phyloP scores from a whole-genome alignment of 1,139 yeast species.

The Geotrichum australiense region DNA sequence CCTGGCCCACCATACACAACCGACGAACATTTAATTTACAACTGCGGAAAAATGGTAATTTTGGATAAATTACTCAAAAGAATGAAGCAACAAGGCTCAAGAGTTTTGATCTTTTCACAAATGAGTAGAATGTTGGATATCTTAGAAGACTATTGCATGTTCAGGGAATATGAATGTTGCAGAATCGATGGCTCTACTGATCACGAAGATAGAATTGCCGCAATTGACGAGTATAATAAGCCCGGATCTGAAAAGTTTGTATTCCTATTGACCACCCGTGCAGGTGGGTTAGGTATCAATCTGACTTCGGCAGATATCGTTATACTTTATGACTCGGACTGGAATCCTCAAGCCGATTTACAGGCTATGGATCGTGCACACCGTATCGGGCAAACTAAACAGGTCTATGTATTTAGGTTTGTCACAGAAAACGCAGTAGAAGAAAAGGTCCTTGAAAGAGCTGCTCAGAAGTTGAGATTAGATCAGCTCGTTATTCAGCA shows the following conservation, averaged over 20 bases:
- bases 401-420: conserved; percentile 84
- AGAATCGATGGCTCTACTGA: conserved; percentile 94
- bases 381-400: conserved; percentile 95
- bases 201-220: conserved; percentile 87
- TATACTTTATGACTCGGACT: conserved; percentile 84
- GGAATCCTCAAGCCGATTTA: conserved; percentile 98
- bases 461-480: conserved; percentile 85
- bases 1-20: conserved; percentile 98
- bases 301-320: conserved; percentile 90
- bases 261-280: conserved; percentile 86
- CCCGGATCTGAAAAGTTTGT: conserved; percentile 80
- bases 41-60: conserved; percentile 85
- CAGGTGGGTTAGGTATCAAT: conserved; percentile 96
- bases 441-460: conserved; percentile 91
- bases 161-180: conserved; percentile 80
- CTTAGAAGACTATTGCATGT: conserved; percentile 84
- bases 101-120: conserved; percentile 89
- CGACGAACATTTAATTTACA: conserved; percentile 85
- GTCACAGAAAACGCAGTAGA: conserved; percentile 95
- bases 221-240: conserved; percentile 85
- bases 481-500: conserved; percentile 97
- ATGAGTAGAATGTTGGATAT: conserved; percentile 92
- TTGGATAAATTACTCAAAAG: conserved; percentile 76
- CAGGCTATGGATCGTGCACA: conserved; percentile 99
- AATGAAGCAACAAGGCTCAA: conserved; percentile 68